phyloP scores from a whole-genome alignment of 1,284 basidiomycete species.

The Puccinia polysora region DNA sequence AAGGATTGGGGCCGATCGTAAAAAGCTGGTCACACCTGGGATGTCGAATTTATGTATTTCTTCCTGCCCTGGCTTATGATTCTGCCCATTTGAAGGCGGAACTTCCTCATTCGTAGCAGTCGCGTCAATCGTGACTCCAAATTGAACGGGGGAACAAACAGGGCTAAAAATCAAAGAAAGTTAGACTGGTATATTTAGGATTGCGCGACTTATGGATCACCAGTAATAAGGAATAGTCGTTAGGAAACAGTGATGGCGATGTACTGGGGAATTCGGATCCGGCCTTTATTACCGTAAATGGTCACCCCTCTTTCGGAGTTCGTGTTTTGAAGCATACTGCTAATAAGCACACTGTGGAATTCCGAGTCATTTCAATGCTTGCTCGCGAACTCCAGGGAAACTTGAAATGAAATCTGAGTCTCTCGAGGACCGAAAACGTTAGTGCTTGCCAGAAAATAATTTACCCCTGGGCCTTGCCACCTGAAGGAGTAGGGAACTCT shows the following conservation, averaged over 20 bases:
- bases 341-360: constrained; percentile 17
- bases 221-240: neutral
- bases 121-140: no score
- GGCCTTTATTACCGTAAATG: constrained; percentile 30
- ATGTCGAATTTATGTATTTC: constrained; percentile 9
- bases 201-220: neutral
- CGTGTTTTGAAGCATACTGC: constrained; percentile 15
- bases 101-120: neutral
- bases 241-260: neutral
- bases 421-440: no score
- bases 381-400: neutral
- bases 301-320: constrained; percentile 25
- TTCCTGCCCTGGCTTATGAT: neutral
- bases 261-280: constrained; percentile 29
- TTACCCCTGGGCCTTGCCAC: constrained; percentile 28
- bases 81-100: neutral
- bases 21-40: neutral
- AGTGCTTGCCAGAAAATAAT: neutral
- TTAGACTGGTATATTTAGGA: neutral
- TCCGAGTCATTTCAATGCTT: neutral
- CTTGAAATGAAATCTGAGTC: no score
- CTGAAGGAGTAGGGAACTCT: constrained; percentile 35
- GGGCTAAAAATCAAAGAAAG: neutral
- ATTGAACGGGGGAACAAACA: no score
- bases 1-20: neutral